Percentiles rank a stretch among this genome's conserved stretches.
phyloP scores from a whole-genome alignment of 352 stramenopile genomes.

The Phytophthora pinifolia region DNA sequence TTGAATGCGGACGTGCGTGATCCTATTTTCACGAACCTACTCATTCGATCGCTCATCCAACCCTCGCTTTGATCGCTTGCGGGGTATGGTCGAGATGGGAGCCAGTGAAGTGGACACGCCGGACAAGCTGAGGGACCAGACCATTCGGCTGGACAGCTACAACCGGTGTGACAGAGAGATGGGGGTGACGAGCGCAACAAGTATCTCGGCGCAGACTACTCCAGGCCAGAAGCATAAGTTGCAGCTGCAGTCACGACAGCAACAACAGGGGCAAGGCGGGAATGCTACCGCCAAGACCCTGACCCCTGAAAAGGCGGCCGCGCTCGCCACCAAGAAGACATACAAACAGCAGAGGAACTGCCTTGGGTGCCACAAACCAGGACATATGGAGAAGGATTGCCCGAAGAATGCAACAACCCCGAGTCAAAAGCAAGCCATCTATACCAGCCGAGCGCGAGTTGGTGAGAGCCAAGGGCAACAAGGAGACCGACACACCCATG shows the following conservation, averaged over 20 bases:
- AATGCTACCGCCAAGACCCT: not conserved
- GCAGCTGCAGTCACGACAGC: not conserved
- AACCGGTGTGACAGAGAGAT: slow-evolving; percentile 1
- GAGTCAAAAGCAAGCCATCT: no score
- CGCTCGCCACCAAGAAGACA: not conserved
- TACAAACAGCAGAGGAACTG: not conserved
- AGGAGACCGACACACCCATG: no score
- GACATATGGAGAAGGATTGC: not conserved
- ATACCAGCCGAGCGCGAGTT: no score
- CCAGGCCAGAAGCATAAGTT: no score
- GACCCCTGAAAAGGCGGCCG: not conserved
- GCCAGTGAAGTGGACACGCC: not conserved
- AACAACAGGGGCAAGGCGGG: not conserved
- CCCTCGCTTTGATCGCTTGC: not conserved
- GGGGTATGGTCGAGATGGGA: not conserved
- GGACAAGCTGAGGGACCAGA: not conserved
- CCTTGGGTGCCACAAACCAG: not conserved
- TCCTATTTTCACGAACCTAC: slow-evolving; percentile 9
- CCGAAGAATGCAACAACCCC: no score
- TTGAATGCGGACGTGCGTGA: slow-evolving; percentile 6
- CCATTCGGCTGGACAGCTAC: not conserved
- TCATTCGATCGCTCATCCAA: slow-evolving; percentile 1
- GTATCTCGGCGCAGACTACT: not conserved
- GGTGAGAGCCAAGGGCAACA: no score
- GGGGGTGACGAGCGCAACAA: not conserved